These are phyloP conservation scores for Croton laevigatus DNA, from an alignment of 441 rosid genomes.

Conservation along the genomic window DNA sequence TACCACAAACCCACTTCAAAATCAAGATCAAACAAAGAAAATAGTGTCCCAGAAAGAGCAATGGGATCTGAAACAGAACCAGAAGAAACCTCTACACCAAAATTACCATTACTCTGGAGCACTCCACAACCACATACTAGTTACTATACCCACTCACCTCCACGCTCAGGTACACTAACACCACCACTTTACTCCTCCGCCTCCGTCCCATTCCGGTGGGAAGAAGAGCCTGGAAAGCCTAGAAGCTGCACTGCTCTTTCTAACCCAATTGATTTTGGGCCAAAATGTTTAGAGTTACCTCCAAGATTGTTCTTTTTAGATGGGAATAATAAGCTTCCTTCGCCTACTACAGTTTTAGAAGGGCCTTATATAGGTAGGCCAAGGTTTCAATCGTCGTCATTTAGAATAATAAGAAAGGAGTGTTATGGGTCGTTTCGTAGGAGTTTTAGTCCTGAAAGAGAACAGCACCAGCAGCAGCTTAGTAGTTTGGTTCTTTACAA, in stretches of 20 bases:
- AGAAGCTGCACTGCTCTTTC: constrained; percentile 40
- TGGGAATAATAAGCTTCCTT: constrained; percentile 33
- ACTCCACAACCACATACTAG: constrained; percentile 23
- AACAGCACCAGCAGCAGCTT: background rate
- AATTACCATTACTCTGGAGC: constrained; percentile 33
- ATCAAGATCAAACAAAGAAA: background rate
- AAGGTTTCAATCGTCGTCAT: constrained; percentile 44
- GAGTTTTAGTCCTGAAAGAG: constrained; percentile 33
- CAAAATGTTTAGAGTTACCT: constrained; percentile 56
- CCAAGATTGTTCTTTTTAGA: constrained; percentile 59
- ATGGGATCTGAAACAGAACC: constrained; percentile 40
- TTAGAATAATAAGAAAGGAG: constrained; percentile 35
- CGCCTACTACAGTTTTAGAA: constrained; percentile 48
- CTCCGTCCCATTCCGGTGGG: constrained; percentile 85
- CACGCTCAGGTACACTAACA: constrained; percentile 49
- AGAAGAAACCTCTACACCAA: constrained; percentile 31
- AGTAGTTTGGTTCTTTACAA: constrained; percentile 25
- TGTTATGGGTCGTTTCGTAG: constrained; percentile 44
- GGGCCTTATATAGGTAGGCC: constrained; percentile 34
- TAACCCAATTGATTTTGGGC: constrained; percentile 29
- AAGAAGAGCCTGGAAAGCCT: constrained; percentile 85
- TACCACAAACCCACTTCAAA: background rate
- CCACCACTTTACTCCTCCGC: constrained; percentile 61
- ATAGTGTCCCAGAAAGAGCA: background rate
- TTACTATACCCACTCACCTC: constrained; percentile 40